These are phyloP conservation scores for Dendrocalamus latiflorus DNA, from an alignment of 202 grass and related monocot genomes.

Conservation along the genomic window DNA sequence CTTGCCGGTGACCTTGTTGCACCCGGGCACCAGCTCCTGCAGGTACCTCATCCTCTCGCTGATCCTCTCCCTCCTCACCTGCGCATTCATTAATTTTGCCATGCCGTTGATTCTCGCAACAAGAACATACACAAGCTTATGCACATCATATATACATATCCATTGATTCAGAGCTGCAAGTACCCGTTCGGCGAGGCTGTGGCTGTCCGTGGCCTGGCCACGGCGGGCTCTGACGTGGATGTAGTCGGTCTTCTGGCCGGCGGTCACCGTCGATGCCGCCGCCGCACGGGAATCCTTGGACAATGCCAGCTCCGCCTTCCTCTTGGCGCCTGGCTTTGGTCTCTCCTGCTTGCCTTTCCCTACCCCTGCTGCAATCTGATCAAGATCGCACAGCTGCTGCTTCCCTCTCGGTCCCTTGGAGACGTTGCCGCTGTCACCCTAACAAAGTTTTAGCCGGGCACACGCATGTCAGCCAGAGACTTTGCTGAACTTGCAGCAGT, in stretches of 20 bases:
- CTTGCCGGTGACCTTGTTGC: constrained; percentile 93
- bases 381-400: constrained; percentile 28
- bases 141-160: neutral
- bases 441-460: neutral
- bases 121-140: neutral
- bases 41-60: constrained; percentile 95
- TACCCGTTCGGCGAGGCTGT: constrained; percentile 98
- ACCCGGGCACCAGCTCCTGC: constrained; percentile 95
- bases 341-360: constrained; percentile 35
- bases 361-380: neutral
- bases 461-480: constrained; percentile 2
- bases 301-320: constrained; percentile 29
- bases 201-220: constrained; percentile 95
- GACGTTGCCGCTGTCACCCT: constrained; percentile 21
- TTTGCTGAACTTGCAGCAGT: neutral
- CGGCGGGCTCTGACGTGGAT: constrained; percentile 94
- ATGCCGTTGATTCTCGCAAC: neutral
- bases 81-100: neutral
- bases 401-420: constrained; percentile 64
- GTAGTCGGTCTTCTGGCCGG: constrained; percentile 62
- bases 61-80: constrained; percentile 98
- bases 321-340: constrained; percentile 28
- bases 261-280: neutral
- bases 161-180: neutral
- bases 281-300: constrained; percentile 18